These are phyloP conservation scores for Gonapodya sp. DNA, from an alignment of 192 early-diverging fungal genomes.

Conservation along the genomic window DNA sequence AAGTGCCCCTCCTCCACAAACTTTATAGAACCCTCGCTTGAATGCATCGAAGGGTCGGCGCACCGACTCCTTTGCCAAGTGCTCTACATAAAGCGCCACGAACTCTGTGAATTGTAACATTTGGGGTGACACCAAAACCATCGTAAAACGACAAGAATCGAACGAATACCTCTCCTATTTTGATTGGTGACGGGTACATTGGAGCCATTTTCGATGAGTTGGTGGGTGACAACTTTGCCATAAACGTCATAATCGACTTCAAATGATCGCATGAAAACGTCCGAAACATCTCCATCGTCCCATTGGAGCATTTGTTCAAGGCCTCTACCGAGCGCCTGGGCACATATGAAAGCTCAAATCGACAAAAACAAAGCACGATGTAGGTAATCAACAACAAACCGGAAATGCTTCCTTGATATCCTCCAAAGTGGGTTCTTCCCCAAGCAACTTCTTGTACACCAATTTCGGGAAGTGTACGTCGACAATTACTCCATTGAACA, in stretches of 20 bases:
- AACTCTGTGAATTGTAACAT: conserved; percentile 47
- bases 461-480: conserved; percentile 61
- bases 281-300: conserved; percentile 61
- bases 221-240: conserved; percentile 34
- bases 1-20: conserved; percentile 55
- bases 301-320: conserved; percentile 71
- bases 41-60: conserved; percentile 60
- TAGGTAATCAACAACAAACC: conserved; percentile 25
- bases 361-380: too few relatives aligned
- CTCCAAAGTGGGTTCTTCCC: conserved; percentile 33
- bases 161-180: conserved; percentile 57
- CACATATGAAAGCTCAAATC: too few relatives aligned
- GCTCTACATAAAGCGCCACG: conserved; percentile 60
- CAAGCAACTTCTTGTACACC: conserved; percentile 61
- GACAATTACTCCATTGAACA: conserved; percentile 78
- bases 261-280: conserved; percentile 74
- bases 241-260: conserved; percentile 62
- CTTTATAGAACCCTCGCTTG: conserved; percentile 63
- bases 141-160: not conserved
- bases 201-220: conserved; percentile 52
- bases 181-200: conserved; percentile 61
- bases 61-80: conserved; percentile 53
- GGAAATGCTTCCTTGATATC: conserved; percentile 52
- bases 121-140: not conserved
- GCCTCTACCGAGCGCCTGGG: conserved; percentile 59